A percentile compares a stretch with the other conserved stretches of the same genome.
Conservation (phyloP, 148 eudicot species). For the Vaccinium myrtillus region DNA sequence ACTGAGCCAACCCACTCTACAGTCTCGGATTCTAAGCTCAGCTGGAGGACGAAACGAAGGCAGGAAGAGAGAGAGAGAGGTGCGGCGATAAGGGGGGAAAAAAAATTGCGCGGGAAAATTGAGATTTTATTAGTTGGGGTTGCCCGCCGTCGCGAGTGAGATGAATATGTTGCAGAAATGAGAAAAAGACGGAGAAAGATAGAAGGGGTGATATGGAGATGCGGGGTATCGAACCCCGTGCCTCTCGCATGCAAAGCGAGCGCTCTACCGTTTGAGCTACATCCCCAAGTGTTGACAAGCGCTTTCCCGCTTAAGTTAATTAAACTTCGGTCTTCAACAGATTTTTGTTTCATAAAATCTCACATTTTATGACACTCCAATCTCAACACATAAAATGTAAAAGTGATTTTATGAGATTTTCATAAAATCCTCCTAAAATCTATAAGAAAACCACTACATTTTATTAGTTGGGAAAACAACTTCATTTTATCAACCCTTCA, state of each 20-base stretch:
- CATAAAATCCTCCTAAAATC: too few relatives aligned
- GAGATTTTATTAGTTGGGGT: background rate
- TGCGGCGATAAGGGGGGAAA: too few relatives aligned
- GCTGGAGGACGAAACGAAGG: background rate
- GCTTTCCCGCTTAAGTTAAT: too few relatives aligned
- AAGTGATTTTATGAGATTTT: too few relatives aligned
- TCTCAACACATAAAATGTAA: too few relatives aligned
- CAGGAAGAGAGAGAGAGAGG: background rate
- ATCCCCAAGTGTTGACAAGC: background rate
- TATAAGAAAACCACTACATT: too few relatives aligned
- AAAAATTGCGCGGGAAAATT: conserved; percentile 31
- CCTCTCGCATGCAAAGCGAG: conserved; percentile 60
- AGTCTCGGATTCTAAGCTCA: background rate
- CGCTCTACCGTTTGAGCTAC: conserved; percentile 15
- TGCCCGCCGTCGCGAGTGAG: background rate
- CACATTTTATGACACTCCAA: too few relatives aligned
- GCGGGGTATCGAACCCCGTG: conserved; percentile 85
- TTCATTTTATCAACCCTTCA: too few relatives aligned
- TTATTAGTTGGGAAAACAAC: too few relatives aligned
- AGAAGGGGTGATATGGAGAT: conserved; percentile 34
- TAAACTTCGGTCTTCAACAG: too few relatives aligned
- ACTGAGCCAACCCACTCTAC: background rate
- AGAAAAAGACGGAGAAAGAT: too few relatives aligned
- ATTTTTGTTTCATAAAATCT: too few relatives aligned
- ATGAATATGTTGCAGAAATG: background rate